These are phyloP conservation scores for Skeletonema tropicum DNA, from an alignment of 108 stramenopile genomes.

Conservation along the genomic window DNA sequence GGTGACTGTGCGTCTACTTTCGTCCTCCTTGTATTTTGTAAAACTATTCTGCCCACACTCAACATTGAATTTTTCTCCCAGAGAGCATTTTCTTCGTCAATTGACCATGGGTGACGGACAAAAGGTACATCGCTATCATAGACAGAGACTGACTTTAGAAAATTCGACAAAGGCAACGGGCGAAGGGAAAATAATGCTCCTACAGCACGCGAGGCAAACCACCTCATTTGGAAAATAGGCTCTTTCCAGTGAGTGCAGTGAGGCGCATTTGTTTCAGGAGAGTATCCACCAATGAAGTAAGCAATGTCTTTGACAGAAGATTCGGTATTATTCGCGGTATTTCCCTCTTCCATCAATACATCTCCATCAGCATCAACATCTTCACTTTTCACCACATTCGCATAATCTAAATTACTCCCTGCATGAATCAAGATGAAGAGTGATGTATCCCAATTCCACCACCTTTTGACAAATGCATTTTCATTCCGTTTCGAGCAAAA, in stretches of 20 bases:
- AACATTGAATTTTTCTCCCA: constrained; percentile 38
- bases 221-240: constrained; percentile 52
- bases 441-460: constrained; percentile 79
- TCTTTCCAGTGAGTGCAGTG: constrained; percentile 45
- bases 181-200: constrained; percentile 64
- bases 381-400: not conserved
- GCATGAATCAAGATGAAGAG: constrained; percentile 56
- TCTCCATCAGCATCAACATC: constrained; percentile 45
- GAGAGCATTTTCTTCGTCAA: constrained; percentile 68
- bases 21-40: constrained; percentile 18
- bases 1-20: constrained; percentile 10
- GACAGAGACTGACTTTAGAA: constrained; percentile 50
- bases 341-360: constrained; percentile 31
- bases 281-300: constrained; percentile 51
- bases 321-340: not conserved
- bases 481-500: constrained; percentile 48
- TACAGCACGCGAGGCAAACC: constrained; percentile 72
- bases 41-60: constrained; percentile 32
- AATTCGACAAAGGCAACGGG: constrained; percentile 45
- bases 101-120: constrained; percentile 75
- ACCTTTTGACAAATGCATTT: constrained; percentile 42
- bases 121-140: constrained; percentile 68
- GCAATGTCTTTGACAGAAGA: constrained; percentile 18
- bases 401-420: not conserved
- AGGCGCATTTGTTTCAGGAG: constrained; percentile 48